Percentiles rank a stretch among this genome's conserved stretches.
Evolutionary conservation across 768 basidiomycete genomes (phyloP).

Genomic region (Lentinula lateritia): DNA sequence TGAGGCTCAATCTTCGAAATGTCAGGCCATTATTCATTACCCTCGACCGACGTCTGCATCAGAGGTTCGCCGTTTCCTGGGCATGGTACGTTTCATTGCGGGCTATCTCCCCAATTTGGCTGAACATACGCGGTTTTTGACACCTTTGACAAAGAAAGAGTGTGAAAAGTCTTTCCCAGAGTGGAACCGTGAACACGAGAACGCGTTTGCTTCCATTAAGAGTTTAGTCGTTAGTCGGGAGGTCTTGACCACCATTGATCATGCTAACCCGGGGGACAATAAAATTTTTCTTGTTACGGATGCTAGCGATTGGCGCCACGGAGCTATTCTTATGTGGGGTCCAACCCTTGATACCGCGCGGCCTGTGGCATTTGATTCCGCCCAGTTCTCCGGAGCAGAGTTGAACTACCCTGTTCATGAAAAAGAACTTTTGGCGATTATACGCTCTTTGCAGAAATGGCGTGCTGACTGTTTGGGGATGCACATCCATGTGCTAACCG

Average conservation of each 20-base stretch:
- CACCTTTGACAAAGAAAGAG: constrained; percentile 14
- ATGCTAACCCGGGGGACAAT: constrained; percentile 19
- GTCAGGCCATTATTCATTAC: constrained; percentile 16
- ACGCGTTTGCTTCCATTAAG: constrained; percentile 24
- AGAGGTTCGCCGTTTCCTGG: constrained; percentile 16
- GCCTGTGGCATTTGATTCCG: too few species aligned
- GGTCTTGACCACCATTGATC: constrained; percentile 26
- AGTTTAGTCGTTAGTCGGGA: constrained; percentile 16
- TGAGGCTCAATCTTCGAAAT: constrained; percentile 14
- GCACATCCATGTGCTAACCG: too few species aligned
- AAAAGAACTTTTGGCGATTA: too few species aligned
- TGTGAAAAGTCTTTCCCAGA: constrained; percentile 8
- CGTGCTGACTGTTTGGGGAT: too few species aligned
- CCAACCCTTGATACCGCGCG: too few species aligned
- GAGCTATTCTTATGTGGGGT: too few species aligned
- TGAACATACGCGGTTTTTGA: constrained; percentile 12
- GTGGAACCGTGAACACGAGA: constrained; percentile 17
- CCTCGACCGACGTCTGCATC: constrained; percentile 8
- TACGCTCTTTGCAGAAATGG: too few species aligned
- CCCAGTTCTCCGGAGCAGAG: too few species aligned
- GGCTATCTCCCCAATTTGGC: constrained; percentile 10
- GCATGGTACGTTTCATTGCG: constrained; percentile 16
- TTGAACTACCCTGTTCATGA: too few species aligned
- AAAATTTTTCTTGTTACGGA: too few species aligned
- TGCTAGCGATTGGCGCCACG: too few species aligned